These are phyloP conservation scores for Papiliotrema fonsecae DNA, from an alignment of 1,284 basidiomycete genomes.

Conservation along the genomic window DNA sequence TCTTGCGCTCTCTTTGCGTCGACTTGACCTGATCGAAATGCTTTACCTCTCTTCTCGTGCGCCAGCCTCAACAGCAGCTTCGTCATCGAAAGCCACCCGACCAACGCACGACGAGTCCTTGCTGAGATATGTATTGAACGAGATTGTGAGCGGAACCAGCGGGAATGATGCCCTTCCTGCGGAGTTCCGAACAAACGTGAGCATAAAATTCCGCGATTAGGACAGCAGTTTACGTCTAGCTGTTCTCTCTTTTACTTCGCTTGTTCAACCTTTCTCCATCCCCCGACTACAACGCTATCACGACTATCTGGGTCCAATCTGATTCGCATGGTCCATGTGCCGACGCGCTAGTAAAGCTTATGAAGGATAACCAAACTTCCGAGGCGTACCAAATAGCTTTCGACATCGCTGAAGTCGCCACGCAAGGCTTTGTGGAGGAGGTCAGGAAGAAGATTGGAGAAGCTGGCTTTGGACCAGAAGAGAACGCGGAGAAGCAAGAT, in stretches of 20 bases:
- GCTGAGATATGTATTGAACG: slow-evolving; percentile 84
- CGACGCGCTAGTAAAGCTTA: slow-evolving; percentile 34
- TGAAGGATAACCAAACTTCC: slow-evolving; percentile 52
- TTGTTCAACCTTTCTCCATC: slow-evolving; percentile 68
- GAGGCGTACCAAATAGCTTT: slow-evolving; percentile 91
- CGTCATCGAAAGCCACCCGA: slow-evolving; percentile 19
- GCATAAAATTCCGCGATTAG: slow-evolving; percentile 5
- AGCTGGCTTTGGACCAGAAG: slow-evolving; percentile 22
- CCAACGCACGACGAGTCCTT: slow-evolving; percentile 62
- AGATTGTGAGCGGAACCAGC: slow-evolving; percentile 61
- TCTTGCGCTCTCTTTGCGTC: slow-evolving; percentile 81
- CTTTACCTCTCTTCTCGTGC: slow-evolving; percentile 55
- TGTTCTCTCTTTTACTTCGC: slow-evolving; percentile 60
- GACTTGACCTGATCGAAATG: slow-evolving; percentile 74
- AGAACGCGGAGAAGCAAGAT: slow-evolving; percentile 9
- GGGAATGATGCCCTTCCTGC: slow-evolving; percentile 43
- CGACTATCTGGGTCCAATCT: slow-evolving; percentile 81
- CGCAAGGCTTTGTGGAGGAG: slow-evolving; percentile 81
- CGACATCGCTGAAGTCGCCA: slow-evolving; percentile 85
- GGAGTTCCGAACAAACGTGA: slow-evolving; percentile 57
- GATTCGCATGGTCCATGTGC: slow-evolving; percentile 61
- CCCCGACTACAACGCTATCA: slow-evolving; percentile 69
- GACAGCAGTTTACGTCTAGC: slow-evolving; percentile 23
- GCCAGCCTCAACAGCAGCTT: slow-evolving; percentile 19
- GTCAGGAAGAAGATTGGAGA: slow-evolving; percentile 48